Base-by-base conservation (phyloP, 2,329 filamentous ascomycete species). In the Curvularia lunata region DNA sequence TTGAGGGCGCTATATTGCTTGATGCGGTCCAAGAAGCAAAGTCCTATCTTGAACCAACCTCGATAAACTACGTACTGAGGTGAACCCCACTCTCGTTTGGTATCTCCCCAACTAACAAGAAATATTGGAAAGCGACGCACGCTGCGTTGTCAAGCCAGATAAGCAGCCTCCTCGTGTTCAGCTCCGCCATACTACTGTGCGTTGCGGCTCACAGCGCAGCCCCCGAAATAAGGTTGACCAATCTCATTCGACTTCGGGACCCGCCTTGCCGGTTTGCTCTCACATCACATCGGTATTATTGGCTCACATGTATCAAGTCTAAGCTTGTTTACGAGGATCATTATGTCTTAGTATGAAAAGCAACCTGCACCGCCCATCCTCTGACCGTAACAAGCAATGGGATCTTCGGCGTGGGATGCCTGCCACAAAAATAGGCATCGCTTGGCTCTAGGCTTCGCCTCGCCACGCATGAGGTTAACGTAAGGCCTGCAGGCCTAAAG, bases 31-130 rank as follows among this genome's bases (percentile, higher is more conserved):
- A 53, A 41, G 21, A 53, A 56, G 43, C 49, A 57, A 27, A 48
- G 32, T 23, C 54, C 38, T 30, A 48, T 45, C 27, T 54, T 43
- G 38, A 25, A 50, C 43, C 38, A 57, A 54, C 21, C 43, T 48
- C 45, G 23, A 45, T 45, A 27, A 28, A 16, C n/a, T 19, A 43
- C 18, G 16, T 13, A 18, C 23, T 32, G 19, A n/a, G 6, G 43
- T 48, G 9, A 37, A 21, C 37, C 13, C 40, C 41, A 32, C 8
- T 27, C 5, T 25, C 28, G 21, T 48, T 16, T 28, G 27, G 7
- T 12, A 3, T 25, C 38, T 21, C 21, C 13, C 16, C 10, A 23
- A 7, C n/a, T 16, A 7, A 43, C 21, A 23, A 9, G n/a, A 25
- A n/a, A 18, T n/a, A n/a, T 52, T 3, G 9, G 21, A 23, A 18